phyloP scores from a whole-genome alignment of 2,329 filamentous ascomycete species.

The Xylaria sp. region DNA sequence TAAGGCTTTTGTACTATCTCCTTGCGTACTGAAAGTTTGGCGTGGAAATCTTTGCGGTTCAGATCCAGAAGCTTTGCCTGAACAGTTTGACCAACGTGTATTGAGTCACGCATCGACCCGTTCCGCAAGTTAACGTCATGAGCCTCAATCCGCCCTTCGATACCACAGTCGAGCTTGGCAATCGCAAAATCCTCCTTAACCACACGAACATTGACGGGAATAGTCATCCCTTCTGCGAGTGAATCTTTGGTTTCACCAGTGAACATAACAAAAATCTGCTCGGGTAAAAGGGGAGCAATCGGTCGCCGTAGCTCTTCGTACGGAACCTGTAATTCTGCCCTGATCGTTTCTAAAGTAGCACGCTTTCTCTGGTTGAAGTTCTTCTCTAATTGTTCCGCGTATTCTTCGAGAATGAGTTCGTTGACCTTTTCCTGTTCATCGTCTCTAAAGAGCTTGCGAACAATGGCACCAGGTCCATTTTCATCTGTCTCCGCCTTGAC shows the following conservation, averaged over 20 bases:
- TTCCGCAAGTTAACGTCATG: slow-evolving; percentile 79
- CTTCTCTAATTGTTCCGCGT: slow-evolving; percentile 91
- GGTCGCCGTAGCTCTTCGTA: slow-evolving; percentile 93
- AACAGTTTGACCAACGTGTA: slow-evolving; percentile 82
- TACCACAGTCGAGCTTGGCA: slow-evolving; percentile 90
- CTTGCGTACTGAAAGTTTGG: slow-evolving; percentile 85
- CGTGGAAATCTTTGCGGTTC: slow-evolving; percentile 85
- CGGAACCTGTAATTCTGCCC: slow-evolving; percentile 88
- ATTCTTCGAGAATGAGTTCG: slow-evolving; percentile 94
- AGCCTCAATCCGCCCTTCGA: slow-evolving; percentile 87
- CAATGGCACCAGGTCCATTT: slow-evolving; percentile 87
- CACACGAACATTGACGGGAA: slow-evolving; percentile 87
- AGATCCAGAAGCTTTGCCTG: slow-evolving; percentile 89
- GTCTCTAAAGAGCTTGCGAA: slow-evolving; percentile 93
- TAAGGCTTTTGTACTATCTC: slow-evolving; percentile 80
- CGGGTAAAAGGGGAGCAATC: slow-evolving; percentile 74
- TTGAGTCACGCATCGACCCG: slow-evolving; percentile 76
- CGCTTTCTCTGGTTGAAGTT: slow-evolving; percentile 96
- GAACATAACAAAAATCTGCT: slow-evolving; percentile 95
- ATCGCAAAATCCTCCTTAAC: slow-evolving; percentile 94
- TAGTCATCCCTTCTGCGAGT: slow-evolving; percentile 88
- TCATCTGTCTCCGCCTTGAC: slow-evolving; percentile 94
- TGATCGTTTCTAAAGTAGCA: slow-evolving; percentile 94
- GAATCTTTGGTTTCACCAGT: slow-evolving; percentile 91
- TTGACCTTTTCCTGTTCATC: slow-evolving; percentile 95